Conservation (phyloP, 768 basidiomycete genomes). For the Tricholoma bakamatsutake region DNA sequence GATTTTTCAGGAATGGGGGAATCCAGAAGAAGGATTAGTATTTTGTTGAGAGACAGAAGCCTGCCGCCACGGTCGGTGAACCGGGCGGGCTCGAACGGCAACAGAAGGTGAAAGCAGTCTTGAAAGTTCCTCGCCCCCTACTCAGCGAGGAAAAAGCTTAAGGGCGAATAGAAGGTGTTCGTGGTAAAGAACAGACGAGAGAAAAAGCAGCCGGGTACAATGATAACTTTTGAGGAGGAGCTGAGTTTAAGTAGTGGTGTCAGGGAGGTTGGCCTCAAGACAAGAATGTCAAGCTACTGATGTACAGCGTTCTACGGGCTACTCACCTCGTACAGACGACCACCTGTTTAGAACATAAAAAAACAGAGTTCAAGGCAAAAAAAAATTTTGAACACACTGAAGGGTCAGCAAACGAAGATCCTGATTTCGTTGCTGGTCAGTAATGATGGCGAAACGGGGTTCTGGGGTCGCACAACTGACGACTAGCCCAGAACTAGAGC, state of each 20-base stretch:
- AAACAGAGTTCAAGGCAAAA: neutral
- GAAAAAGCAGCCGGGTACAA: constrained; percentile 8
- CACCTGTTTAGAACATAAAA: constrained; percentile 44
- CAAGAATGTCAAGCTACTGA: constrained; percentile 14
- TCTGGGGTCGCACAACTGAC: constrained; percentile 34
- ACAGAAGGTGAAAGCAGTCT: constrained; percentile 43
- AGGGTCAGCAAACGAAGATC: constrained; percentile 82
- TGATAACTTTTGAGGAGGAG: constrained; percentile 5
- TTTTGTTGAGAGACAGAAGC: constrained; percentile 5
- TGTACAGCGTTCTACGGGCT: constrained; percentile 5
- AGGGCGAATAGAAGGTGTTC: constrained; percentile 27
- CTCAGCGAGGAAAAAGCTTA: constrained; percentile 61
- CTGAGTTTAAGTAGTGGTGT: constrained; percentile 33
- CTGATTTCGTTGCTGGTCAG: constrained; percentile 70
- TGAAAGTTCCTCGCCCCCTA: constrained; percentile 63
- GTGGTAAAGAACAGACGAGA: constrained; percentile 12
- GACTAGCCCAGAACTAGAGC: constrained; percentile 15
- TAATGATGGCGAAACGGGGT: constrained; percentile 47
- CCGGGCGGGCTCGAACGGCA: constrained; percentile 64
- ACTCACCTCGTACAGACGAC: constrained; percentile 71
- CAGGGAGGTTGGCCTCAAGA: constrained; percentile 73
- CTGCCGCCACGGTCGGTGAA: constrained; percentile 64
- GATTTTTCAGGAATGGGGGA: constrained; percentile 13
- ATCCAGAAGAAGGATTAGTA: constrained; percentile 7
- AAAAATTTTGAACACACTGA: constrained; percentile 42